Percentiles rank a stretch among this genome's conserved stretches.
Evolutionary conservation across 1,284 basidiomycete species (phyloP).

Genomic region (Irpex lacteus): DNA sequence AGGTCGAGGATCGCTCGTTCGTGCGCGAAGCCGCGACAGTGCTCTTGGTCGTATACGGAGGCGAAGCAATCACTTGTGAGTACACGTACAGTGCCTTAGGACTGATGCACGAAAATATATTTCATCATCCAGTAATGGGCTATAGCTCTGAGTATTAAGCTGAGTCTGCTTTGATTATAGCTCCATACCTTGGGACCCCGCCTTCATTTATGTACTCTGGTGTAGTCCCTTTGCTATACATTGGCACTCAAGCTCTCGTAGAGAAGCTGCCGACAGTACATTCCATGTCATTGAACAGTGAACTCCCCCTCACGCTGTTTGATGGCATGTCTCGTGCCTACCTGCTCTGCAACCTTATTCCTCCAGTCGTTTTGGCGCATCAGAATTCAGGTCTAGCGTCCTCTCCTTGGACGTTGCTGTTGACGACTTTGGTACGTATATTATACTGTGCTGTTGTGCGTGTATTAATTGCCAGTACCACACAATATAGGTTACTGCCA

Average conservation of each 20-base stretch:
- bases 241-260: conserved; percentile 53
- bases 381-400: conserved; percentile 44
- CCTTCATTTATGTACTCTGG: conserved; percentile 73
- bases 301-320: conserved; percentile 61
- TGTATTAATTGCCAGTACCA: background rate
- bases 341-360: conserved; percentile 70
- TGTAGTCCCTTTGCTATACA: conserved; percentile 52
- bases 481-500: conserved; percentile 55
- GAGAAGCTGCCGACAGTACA: conserved; percentile 59
- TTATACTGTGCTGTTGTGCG: background rate
- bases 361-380: conserved; percentile 56
- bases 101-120: background rate
- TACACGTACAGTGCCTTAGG: conserved; percentile 4
- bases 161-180: conserved; percentile 31
- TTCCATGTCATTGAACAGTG: conserved; percentile 44
- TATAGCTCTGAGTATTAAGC: background rate
- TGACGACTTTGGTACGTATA: conserved; percentile 60
- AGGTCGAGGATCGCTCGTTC: conserved; percentile 52
- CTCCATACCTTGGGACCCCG: conserved; percentile 57
- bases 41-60: conserved; percentile 69
- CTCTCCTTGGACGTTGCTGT: conserved; percentile 70
- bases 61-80: conserved; percentile 63
- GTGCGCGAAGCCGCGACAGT: conserved; percentile 54
- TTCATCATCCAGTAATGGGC: background rate
- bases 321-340: conserved; percentile 70